Evolutionary conservation across 495 filamentous ascomycete species (phyloP), one percentile per base, ranked within the genome.

Genomic region (Bombardia bombarda): DNA sequence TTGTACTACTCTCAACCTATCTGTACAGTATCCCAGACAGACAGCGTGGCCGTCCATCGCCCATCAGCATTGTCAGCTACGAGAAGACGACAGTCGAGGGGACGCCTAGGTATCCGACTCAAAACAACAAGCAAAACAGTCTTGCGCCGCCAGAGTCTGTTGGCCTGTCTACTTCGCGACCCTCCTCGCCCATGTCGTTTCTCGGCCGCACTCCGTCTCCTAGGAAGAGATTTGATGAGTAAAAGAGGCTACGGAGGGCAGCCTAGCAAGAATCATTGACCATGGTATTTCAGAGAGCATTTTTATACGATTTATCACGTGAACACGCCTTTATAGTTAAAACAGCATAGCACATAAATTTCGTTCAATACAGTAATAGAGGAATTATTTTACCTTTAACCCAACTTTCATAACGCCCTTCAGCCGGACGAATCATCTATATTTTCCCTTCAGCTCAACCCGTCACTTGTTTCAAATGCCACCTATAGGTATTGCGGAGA

Each of bases 1-100:
- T 88, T 38, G 87, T 96, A 3, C 57, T 95, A 10, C 70, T 76
- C 39, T 82, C 90, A 19, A 94, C 87, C 3, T 94, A 85, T 43
- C 75, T 96, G 24, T 96, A 94, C 67, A 88, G 79, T 38, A 72
- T 70, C 9, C 60, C 67, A 17, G 68, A 79, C 25, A 65, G 70
- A 31, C 69, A 70, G 24, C 69, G 75, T 32, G 60, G 60, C 31
- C 73, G 78, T n/a, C 83, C 85, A 7, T 77, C 84, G 12, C 83
- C 86, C 9, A 86, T 93, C 55, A 79, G 69, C 41, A 79, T 94
- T 35, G 79, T 82, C 16, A 74, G 67, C 30, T 88, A 81, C 52
- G 87, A 93, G 54, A 92, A 90, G 63, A 84, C 66, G 7, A 78
- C 65, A 24, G 68, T 71, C 58, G 80, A 67, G 49, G 55, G 43